Evolutionary conservation across 1,284 basidiomycete species (phyloP), one percentile per base, ranked within the genome.

Genomic region (Laetiporus sulphureus): DNA sequence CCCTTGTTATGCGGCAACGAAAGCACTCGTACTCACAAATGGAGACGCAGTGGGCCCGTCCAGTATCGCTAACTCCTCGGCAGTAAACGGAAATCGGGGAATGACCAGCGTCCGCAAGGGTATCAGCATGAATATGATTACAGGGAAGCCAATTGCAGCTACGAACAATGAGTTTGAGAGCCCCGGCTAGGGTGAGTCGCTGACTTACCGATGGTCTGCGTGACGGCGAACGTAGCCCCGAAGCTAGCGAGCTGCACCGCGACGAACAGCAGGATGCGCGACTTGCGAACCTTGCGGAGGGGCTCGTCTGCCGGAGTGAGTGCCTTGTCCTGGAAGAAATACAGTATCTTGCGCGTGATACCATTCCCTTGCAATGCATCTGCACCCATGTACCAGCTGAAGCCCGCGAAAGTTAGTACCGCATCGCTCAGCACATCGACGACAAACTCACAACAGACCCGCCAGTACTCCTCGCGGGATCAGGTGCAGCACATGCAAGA

Each of bases 91-190:
- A 24, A 92, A 64, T 16, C 67, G 69, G 1, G 94, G 92, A 3
- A 97, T 72, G 12, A 91, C 49, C 44, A 72, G 72, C 32, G 79
- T 76, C 34, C 95, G 72, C 5, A 95, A 53, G 0, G 94, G 94
- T n/a, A 97, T 76, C 15, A 98, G 72, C 15, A 91, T 63, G 55
- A 90, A 77, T 56, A 97, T 96, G 49, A 96, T 79, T 31, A 96
- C 73, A 0, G 93, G 92, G 60, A 97, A 97, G 1, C 88, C 91
- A 43, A 96, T 91, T 4, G 88, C 87, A 39, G 86, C 90, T 85
- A 41, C n/a, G 20, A 2, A 19, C 16, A 10, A 23, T 34, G 21
- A 35, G 15, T 24, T 18, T 29, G 15, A 10, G 21, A 32, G 27
- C 2, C 30, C 44, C 3, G 22, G 15, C 16, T 21, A 16, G 25